A percentile compares a stretch with the other conserved stretches of the same genome.
Evolutionary conservation across 176 grass and related monocot species (phyloP).

Genomic region (Cocos nucifera): DNA sequence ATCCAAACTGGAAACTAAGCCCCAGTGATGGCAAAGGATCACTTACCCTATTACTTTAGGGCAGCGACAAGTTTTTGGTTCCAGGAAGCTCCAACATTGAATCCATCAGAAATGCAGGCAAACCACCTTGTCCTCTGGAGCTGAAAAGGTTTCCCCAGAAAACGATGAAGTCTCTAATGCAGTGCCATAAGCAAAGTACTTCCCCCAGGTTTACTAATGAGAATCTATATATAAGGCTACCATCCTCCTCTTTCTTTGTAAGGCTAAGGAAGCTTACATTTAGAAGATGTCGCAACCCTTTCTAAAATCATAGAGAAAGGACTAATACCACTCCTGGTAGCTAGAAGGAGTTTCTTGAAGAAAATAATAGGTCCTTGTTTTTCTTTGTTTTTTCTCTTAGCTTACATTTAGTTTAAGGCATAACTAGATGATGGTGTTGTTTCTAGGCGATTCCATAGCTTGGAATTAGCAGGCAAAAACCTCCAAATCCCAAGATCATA

Average conservation of each 20-base stretch:
- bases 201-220: no score
- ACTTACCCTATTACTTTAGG: constrained; percentile 21
- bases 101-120: constrained; percentile 31
- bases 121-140: constrained; percentile 13
- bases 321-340: constrained; percentile 52
- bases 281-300: constrained; percentile 59
- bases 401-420: not conserved
- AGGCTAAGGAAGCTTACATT: constrained; percentile 25
- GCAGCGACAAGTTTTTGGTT: constrained; percentile 41
- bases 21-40: constrained; percentile 25
- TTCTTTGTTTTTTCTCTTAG: no score
- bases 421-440: constrained; percentile 39
- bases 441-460: constrained; percentile 27
- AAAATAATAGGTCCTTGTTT: no score
- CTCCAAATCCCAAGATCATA: constrained; percentile 32
- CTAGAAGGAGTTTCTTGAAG: constrained; percentile 37
- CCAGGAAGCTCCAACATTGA: constrained; percentile 32
- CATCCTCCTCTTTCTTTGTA: constrained; percentile 21
- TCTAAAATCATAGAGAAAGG: constrained; percentile 93
- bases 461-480: constrained; percentile 31
- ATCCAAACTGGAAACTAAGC: constrained; percentile 70
- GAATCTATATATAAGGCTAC: no score
- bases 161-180: constrained; percentile 3
- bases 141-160: constrained; percentile 16
- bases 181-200: not conserved